phyloP scores from a whole-genome alignment of 148 eudicot species.

The Drosera capensis region DNA sequence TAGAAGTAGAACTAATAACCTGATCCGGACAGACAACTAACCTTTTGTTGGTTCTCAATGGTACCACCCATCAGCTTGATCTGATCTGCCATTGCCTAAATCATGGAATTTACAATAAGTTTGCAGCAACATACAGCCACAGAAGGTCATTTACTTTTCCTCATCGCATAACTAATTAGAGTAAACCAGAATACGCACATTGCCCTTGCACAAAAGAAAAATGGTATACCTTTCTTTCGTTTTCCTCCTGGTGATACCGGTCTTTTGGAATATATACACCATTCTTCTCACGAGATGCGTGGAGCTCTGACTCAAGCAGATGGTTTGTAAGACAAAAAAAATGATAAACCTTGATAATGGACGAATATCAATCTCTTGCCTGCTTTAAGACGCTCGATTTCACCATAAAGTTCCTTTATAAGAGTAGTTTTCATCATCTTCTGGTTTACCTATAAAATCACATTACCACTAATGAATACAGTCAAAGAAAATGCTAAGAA shows the following conservation, averaged over 20 bases:
- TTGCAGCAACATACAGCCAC: no score
- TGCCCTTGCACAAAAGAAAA: background rate
- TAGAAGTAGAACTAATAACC: background rate
- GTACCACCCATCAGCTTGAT: slow-evolving; percentile 66
- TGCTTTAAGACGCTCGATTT: slow-evolving; percentile 75
- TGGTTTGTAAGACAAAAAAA: background rate
- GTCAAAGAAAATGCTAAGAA: background rate
- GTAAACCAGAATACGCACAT: background rate
- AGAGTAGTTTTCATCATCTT: slow-evolving; percentile 93
- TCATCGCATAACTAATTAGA: background rate
- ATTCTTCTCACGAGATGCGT: slow-evolving; percentile 51
- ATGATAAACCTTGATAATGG: background rate
- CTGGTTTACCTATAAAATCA: slow-evolving; percentile 54
- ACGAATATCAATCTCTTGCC: slow-evolving; percentile 20
- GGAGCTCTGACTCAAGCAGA: slow-evolving; percentile 30
- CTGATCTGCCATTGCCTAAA: slow-evolving; percentile 80
- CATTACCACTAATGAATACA: background rate
- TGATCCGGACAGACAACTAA: no score
- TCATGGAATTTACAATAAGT: no score
- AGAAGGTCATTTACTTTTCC: no score
- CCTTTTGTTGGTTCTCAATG: slow-evolving; percentile 60
- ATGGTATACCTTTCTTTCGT: slow-evolving; percentile 50
- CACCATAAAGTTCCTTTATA: slow-evolving; percentile 85
- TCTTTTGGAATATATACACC: slow-evolving; percentile 85
- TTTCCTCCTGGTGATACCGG: slow-evolving; percentile 77